A percentile compares a stretch with the other conserved stretches of the same genome.
Evolutionary conservation across 306 rosid genomes (phyloP).

Genomic region (Astragalus glycyphyllos): DNA sequence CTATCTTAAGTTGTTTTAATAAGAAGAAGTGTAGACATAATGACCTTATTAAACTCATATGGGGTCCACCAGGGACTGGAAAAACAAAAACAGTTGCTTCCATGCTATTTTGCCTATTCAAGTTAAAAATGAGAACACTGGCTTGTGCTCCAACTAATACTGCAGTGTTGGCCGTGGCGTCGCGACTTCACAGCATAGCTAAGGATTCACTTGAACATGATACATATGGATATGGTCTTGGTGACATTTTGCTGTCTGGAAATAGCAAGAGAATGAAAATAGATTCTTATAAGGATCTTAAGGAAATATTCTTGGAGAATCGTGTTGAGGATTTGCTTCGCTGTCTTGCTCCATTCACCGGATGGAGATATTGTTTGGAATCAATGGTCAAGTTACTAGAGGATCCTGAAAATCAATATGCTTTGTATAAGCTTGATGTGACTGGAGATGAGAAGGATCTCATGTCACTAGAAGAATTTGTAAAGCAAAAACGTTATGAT

Average conservation of each 20-base stretch:
- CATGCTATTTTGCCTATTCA: constrained; percentile 1
- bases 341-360: constrained; percentile 33
- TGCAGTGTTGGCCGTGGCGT: constrained; percentile 1
- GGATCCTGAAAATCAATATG: constrained; percentile 16
- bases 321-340: constrained; percentile 6
- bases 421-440: not conserved
- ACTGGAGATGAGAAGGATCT: not conserved
- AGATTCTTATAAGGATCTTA: constrained; percentile 33
- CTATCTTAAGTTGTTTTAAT: constrained; percentile 50
- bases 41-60: constrained; percentile 45
- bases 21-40: constrained; percentile 37
- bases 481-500: not conserved
- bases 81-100: constrained; percentile 61
- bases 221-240: constrained; percentile 41
- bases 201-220: constrained; percentile 8
- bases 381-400: constrained; percentile 31
- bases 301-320: constrained; percentile 43
- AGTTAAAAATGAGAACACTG: not conserved
- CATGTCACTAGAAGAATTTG: not conserved
- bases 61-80: constrained; percentile 76
- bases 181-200: not conserved
- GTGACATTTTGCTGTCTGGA: constrained; percentile 48
- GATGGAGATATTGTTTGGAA: constrained; percentile 40
- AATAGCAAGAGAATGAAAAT: constrained; percentile 46
- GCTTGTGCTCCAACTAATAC: constrained; percentile 30